phyloP scores from a whole-genome alignment of 345 rosid species.

The Eutrema yunnanense region DNA sequence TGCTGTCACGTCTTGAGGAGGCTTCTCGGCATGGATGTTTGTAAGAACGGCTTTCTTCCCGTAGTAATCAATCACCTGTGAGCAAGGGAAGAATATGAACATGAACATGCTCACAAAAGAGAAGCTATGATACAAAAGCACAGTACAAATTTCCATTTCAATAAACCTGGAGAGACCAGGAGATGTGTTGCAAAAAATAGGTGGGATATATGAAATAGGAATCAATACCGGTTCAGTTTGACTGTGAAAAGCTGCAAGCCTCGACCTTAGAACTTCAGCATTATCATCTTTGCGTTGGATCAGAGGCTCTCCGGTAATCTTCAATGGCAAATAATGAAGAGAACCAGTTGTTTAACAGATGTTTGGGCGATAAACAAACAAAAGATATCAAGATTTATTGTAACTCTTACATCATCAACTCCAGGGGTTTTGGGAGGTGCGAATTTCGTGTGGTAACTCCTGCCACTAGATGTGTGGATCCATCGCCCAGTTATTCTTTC shows the following conservation, averaged over 20 bases:
- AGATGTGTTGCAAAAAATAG: neutral
- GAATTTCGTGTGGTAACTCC: slow-evolving; percentile 78
- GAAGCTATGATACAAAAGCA: too few species aligned
- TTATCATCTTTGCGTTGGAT: slow-evolving; percentile 90
- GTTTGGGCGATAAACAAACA: neutral
- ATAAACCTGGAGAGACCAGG: neutral
- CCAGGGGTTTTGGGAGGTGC: slow-evolving; percentile 71
- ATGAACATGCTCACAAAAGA: neutral
- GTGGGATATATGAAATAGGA: neutral
- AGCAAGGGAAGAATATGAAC: neutral
- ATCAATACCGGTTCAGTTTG: slow-evolving; percentile 69
- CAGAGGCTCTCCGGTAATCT: slow-evolving; percentile 82
- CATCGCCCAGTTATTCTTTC: slow-evolving; percentile 92
- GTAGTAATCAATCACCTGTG: slow-evolving; percentile 77
- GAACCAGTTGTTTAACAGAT: neutral
- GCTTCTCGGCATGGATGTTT: slow-evolving; percentile 68
- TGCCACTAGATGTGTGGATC: slow-evolving; percentile 92
- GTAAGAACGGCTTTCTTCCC: slow-evolving; percentile 54
- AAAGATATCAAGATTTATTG: neutral
- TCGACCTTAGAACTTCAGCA: slow-evolving; percentile 67
- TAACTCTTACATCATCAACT: slow-evolving; percentile 68
- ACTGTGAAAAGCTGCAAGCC: slow-evolving; percentile 75
- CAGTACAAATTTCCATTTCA: neutral
- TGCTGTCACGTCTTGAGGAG: slow-evolving; percentile 63
- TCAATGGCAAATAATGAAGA: slow-evolving; percentile 4